Conservation (phyloP, 345 rosid species). For the Eucalyptus erythrocorys region DNA sequence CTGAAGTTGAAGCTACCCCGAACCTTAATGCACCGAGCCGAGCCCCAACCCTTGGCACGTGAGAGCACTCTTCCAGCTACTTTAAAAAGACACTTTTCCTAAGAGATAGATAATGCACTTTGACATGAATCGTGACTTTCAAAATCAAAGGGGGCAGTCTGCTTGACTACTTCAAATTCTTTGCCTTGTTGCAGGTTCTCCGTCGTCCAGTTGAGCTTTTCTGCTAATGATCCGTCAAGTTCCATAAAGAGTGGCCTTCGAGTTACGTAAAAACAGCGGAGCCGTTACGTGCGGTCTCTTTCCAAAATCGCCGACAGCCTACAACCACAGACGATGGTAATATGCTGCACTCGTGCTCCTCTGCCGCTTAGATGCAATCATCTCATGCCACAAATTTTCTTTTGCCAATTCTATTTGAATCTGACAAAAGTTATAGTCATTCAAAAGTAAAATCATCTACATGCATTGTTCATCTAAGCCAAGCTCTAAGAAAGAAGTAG, state of each 20-base stretch:
- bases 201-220: conserved; percentile 71
- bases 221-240: conserved; percentile 36
- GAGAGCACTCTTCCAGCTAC: neutral
- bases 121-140: neutral
- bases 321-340: conserved; percentile 72
- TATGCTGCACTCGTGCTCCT: neutral
- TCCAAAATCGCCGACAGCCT: conserved; percentile 81
- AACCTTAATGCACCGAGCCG: conserved; percentile 95
- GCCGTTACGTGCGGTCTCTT: conserved; percentile 85
- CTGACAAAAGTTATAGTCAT: neutral
- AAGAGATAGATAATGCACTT: neutral
- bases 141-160: neutral
- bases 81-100: neutral
- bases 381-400: neutral
- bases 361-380: neutral
- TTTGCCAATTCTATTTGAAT: too few relatives aligned
- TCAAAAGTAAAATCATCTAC: neutral
- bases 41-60: conserved; percentile 99
- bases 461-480: neutral
- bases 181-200: conserved; percentile 44
- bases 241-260: conserved; percentile 47
- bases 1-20: conserved; percentile 88
- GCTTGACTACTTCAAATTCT: neutral
- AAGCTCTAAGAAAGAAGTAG: neutral
- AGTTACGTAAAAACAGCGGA: conserved; percentile 72